phyloP scores from a whole-genome alignment of 2,329 filamentous ascomycete genomes.

The Atkinsonella texensis region DNA sequence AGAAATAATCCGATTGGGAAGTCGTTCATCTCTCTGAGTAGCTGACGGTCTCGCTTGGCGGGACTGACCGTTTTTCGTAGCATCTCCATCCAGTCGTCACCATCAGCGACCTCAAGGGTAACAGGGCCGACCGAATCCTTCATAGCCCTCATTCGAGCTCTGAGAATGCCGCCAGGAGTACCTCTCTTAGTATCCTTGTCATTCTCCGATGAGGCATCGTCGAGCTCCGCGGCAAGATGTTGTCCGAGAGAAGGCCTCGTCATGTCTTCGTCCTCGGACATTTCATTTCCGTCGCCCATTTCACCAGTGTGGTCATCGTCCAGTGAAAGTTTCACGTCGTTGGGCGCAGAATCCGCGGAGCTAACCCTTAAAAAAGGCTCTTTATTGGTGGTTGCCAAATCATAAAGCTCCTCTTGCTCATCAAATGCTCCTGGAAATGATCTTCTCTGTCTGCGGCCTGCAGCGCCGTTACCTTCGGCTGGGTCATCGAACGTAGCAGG shows the following conservation, averaged over 20 bases:
- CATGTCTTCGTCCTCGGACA: constrained; percentile 58
- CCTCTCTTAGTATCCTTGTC: constrained; percentile 31
- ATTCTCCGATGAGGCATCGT: constrained; percentile 43
- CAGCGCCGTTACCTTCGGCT: constrained; percentile 41
- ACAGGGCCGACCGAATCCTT: constrained; percentile 47
- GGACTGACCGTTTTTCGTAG: constrained; percentile 89
- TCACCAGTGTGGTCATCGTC: constrained; percentile 44
- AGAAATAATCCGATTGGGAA: constrained; percentile 25
- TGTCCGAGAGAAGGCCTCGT: constrained; percentile 65
- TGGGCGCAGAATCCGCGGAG: constrained; percentile 70
- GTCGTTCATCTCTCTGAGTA: constrained; percentile 50
- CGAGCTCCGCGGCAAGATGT: constrained; percentile 66
- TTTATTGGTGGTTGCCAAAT: constrained; percentile 41
- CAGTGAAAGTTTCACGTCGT: constrained; percentile 44
- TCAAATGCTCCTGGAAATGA: constrained; percentile 74
- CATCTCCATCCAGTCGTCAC: constrained; percentile 88
- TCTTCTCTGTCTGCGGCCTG: constrained; percentile 39
- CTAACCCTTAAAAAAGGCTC: constrained; percentile 89
- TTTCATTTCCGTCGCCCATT: constrained; percentile 67
- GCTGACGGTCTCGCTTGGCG: constrained; percentile 76
- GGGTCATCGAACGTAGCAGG: constrained; percentile 11
- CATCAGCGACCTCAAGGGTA: constrained; percentile 49
- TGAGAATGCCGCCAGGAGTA: constrained; percentile 49
- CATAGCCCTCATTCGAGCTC: constrained; percentile 51
- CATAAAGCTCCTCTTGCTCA: constrained; percentile 40